Percentiles rank a stretch among this genome's conserved stretches.
Conservation (phyloP, 306 rosid genomes). For the Vigna reflexopilosa region DNA sequence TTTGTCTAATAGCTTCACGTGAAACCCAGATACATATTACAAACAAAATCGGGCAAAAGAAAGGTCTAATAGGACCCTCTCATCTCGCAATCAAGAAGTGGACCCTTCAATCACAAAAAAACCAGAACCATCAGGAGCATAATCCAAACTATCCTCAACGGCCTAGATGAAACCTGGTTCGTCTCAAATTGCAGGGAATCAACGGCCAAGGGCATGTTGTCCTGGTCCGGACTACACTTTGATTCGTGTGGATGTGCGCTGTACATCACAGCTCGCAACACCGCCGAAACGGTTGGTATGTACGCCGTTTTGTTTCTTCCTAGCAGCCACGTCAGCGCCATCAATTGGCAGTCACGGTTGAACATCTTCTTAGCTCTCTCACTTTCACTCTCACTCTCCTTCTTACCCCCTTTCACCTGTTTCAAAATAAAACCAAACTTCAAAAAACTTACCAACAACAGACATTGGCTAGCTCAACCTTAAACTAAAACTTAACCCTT, state of each 20-base stretch:
- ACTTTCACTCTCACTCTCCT: constrained; percentile 36
- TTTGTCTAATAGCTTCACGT: constrained; percentile 71
- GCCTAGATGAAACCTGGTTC: constrained; percentile 41
- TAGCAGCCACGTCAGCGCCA: constrained; percentile 90
- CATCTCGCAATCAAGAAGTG: background rate
- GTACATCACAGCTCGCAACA: constrained; percentile 82
- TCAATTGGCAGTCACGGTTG: constrained; percentile 78
- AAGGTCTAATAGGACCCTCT: background rate
- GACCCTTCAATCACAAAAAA: constrained; percentile 32
- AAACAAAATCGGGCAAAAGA: background rate
- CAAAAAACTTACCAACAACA: background rate
- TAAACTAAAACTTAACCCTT: background rate
- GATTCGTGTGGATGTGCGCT: constrained; percentile 67
- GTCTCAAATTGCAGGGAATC: constrained; percentile 67
- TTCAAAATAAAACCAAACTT: constrained; percentile 2
- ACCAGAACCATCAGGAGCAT: constrained; percentile 41
- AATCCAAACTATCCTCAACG: constrained; percentile 17
- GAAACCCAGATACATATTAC: constrained; percentile 35
- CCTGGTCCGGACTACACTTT: constrained; percentile 82
- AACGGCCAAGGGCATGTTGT: constrained; percentile 92
- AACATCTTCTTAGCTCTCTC: constrained; percentile 73
- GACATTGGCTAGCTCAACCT: background rate
- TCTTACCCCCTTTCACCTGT: constrained; percentile 63
- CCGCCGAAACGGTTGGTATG: constrained; percentile 86
- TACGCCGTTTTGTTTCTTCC: constrained; percentile 76